A percentile compares a stretch with the other conserved stretches of the same genome.
Evolutionary conservation across 441 rosid species (phyloP).

Genomic region (Daphne laureola): DNA sequence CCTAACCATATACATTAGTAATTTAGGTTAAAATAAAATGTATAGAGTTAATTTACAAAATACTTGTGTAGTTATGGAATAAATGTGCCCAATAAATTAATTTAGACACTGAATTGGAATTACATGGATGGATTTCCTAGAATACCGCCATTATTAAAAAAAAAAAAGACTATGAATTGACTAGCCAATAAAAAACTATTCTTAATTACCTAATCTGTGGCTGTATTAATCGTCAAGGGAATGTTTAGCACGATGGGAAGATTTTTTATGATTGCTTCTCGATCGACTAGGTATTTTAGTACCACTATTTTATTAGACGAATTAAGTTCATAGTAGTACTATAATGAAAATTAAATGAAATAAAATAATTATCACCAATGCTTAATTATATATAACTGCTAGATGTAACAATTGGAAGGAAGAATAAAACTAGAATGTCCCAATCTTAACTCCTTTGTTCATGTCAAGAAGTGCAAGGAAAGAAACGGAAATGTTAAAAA

Average conservation of each 20-base stretch:
- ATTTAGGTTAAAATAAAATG: no score
- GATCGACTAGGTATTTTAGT: conserved; percentile 22
- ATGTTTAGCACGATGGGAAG: conserved; percentile 23
- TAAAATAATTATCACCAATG: neutral
- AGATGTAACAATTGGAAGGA: conserved; percentile 12
- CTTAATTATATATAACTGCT: neutral
- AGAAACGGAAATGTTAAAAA: conserved; percentile 4
- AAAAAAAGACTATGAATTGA: no score
- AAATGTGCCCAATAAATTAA: no score
- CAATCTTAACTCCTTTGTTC: conserved; percentile 22
- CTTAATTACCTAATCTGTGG: no score
- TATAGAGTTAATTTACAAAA: no score
- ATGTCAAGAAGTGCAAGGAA: conserved; percentile 33
- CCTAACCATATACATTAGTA: no score
- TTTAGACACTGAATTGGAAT: no score
- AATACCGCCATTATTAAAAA: no score
- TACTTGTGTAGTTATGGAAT: no score
- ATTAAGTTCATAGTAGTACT: no score
- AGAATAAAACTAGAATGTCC: conserved; percentile 11
- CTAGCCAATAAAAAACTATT: no score
- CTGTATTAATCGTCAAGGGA: conserved; percentile 15
- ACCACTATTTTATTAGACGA: conserved; percentile 15
- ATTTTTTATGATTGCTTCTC: conserved; percentile 16
- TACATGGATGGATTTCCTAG: no score
- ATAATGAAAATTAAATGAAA: conserved; percentile 9